Conservation (phyloP, 768 basidiomycete genomes). For the Asterophora parasitica region DNA sequence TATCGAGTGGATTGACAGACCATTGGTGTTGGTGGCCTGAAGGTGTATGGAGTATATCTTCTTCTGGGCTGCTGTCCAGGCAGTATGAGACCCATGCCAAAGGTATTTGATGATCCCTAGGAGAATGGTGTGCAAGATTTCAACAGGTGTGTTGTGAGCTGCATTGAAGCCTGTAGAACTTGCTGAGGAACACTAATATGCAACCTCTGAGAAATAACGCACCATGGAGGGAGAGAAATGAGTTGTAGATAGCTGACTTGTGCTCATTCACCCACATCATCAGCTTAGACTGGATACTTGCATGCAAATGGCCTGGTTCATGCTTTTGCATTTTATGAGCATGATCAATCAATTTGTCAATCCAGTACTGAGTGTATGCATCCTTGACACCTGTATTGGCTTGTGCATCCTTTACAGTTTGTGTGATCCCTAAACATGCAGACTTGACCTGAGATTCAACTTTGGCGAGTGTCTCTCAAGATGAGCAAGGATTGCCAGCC, state of each 20-base stretch:
- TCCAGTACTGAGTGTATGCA: slow-evolving; percentile 10
- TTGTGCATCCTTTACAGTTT: slow-evolving; percentile 23
- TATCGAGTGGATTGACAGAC: slow-evolving; percentile 28
- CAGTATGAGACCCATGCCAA: slow-evolving; percentile 32
- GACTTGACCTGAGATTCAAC: slow-evolving; percentile 26
- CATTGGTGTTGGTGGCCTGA: slow-evolving; percentile 27
- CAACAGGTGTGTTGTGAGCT: slow-evolving; percentile 26
- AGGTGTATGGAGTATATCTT: slow-evolving; percentile 24
- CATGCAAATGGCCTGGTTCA: neutral
- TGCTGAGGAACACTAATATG: neutral
- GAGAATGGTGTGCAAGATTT: slow-evolving; percentile 41
- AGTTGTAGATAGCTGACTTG: slow-evolving; percentile 23
- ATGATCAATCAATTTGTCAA: slow-evolving; percentile 21
- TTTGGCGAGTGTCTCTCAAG: slow-evolving; percentile 14
- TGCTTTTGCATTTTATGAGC: slow-evolving; percentile 12
- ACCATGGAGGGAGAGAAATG: slow-evolving; percentile 27
- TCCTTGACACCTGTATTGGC: slow-evolving; percentile 35
- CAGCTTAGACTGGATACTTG: slow-evolving; percentile 22
- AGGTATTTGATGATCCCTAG: slow-evolving; percentile 39
- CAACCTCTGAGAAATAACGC: neutral
- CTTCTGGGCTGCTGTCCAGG: slow-evolving; percentile 24
- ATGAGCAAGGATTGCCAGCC: slow-evolving; percentile 21
- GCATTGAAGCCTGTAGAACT: slow-evolving; percentile 17
- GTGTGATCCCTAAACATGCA: slow-evolving; percentile 11
- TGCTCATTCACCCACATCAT: slow-evolving; percentile 24